A percentile compares a stretch with the other conserved stretches of the same genome.
phyloP scores from a whole-genome alignment of 192 early-diverging fungal species.

The Dissophora globulifera region DNA sequence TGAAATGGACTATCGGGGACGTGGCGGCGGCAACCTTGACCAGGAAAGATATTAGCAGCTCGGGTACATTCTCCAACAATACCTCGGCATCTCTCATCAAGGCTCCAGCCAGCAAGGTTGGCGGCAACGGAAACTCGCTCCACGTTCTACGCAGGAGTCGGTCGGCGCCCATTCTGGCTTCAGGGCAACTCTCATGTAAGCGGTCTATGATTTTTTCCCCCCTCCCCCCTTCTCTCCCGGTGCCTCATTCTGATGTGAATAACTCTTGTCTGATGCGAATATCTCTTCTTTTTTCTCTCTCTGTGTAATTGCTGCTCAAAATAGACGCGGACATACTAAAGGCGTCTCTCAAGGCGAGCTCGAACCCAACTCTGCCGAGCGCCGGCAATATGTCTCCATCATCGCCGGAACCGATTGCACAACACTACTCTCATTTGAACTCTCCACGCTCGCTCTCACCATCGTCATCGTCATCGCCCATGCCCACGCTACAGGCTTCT shows the following conservation, averaged over 20 bases:
- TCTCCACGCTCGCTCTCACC: slow-evolving; percentile 4
- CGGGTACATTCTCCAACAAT: neutral
- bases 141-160: slow-evolving; percentile 32
- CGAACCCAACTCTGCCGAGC: slow-evolving; percentile 12
- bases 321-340: slow-evolving; percentile 47
- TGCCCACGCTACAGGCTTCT: too few relatives aligned
- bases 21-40: neutral
- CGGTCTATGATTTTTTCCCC: too few relatives aligned
- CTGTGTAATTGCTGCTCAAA: too few relatives aligned
- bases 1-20: slow-evolving; percentile 10
- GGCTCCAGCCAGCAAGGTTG: neutral
- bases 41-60: slow-evolving; percentile 4
- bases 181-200: slow-evolving; percentile 42
- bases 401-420: neutral
- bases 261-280: too few relatives aligned
- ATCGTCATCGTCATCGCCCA: too few relatives aligned
- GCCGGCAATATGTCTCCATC: neutral
- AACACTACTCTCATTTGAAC: slow-evolving; percentile 1
- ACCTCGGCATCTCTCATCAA: neutral
- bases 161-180: slow-evolving; percentile 33
- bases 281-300: too few relatives aligned
- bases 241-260: too few relatives aligned
- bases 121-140: neutral
- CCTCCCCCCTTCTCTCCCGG: too few relatives aligned
- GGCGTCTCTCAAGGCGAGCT: slow-evolving; percentile 39